Evolutionary conservation across 768 basidiomycete species (phyloP).

Genomic region (Grammothele lineata): DNA sequence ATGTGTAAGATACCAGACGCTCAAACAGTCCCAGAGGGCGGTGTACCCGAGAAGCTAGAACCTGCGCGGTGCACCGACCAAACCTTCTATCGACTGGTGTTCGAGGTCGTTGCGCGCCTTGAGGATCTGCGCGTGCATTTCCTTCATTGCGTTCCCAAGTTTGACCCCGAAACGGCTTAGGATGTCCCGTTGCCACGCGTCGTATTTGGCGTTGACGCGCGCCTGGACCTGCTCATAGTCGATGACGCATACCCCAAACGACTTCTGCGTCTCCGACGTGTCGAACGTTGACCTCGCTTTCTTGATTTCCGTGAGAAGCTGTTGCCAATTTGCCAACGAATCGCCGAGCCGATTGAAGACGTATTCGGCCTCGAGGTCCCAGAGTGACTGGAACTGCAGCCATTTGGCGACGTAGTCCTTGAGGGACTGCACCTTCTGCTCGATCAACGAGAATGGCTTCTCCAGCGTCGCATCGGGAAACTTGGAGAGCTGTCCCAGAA

Average conservation of each 20-base stretch:
- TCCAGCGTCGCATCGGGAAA: slow-evolving; percentile 73
- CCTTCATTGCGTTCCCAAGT: slow-evolving; percentile 94
- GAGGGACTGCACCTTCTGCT: slow-evolving; percentile 82
- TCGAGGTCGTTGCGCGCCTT: slow-evolving; percentile 96
- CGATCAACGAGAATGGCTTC: slow-evolving; percentile 81
- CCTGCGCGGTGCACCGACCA: slow-evolving; percentile 54
- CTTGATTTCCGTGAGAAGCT: slow-evolving; percentile 94
- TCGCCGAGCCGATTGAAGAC: slow-evolving; percentile 96
- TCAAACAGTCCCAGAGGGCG: not conserved
- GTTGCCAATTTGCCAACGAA: slow-evolving; percentile 90
- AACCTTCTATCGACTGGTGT: slow-evolving; percentile 91
- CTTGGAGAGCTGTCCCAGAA: slow-evolving; percentile 53
- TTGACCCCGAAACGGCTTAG: slow-evolving; percentile 89
- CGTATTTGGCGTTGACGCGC: slow-evolving; percentile 97
- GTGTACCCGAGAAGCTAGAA: slow-evolving; percentile 11
- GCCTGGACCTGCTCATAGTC: slow-evolving; percentile 98
- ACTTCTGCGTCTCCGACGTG: slow-evolving; percentile 88
- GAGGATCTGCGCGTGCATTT: slow-evolving; percentile 89
- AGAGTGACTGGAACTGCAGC: slow-evolving; percentile 98
- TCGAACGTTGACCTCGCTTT: slow-evolving; percentile 96
- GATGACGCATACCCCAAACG: slow-evolving; percentile 90
- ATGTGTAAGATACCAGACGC: not conserved
- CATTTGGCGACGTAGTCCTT: slow-evolving; percentile 93
- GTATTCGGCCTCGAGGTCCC: slow-evolving; percentile 97
- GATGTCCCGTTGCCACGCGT: slow-evolving; percentile 96